Evolutionary conservation across 768 basidiomycete genomes (phyloP).

Genomic region (Pseudohyphozyma bogoriensis): DNA sequence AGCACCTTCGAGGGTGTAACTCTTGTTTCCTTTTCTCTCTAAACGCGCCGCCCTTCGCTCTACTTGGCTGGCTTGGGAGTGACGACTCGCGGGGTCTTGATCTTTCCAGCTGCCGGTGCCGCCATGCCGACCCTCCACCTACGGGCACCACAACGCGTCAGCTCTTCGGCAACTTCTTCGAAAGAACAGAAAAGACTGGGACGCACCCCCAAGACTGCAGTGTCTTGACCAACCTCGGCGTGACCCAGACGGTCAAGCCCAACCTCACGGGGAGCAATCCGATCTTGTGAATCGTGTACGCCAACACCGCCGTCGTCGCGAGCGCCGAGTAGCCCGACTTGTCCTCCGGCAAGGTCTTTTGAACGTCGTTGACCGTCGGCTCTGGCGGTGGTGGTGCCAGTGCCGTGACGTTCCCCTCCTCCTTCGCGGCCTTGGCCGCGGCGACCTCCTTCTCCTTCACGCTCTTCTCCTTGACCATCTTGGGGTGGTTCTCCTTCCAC

Average conservation of each 20-base stretch:
- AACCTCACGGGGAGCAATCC: constrained; percentile 78
- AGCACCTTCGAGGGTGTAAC: too few relatives aligned
- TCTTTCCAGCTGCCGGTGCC: background rate
- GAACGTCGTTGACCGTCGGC: background rate
- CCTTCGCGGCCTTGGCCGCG: background rate
- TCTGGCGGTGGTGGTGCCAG: too few relatives aligned
- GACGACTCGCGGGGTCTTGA: too few relatives aligned
- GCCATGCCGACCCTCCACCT: constrained; percentile 24
- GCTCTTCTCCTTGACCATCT: constrained; percentile 1
- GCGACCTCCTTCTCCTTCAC: constrained; percentile 15
- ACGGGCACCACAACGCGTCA: background rate
- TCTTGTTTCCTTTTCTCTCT: background rate
- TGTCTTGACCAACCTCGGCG: constrained; percentile 26
- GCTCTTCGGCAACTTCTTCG: background rate
- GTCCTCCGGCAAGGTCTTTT: too few relatives aligned
- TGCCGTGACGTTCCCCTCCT: background rate
- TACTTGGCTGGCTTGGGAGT: background rate
- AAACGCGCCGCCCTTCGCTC: too few relatives aligned
- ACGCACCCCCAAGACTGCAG: constrained; percentile 28
- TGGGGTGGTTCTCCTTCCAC: constrained; percentile 6
- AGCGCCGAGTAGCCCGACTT: constrained; percentile 56
- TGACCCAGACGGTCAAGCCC: constrained; percentile 56
- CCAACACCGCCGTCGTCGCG: constrained; percentile 84
- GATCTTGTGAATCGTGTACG: constrained; percentile 94
- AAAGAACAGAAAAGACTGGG: background rate